Evolutionary conservation across 2,329 filamentous ascomycete species (phyloP).

Genomic region (Microdochium paspali): DNA sequence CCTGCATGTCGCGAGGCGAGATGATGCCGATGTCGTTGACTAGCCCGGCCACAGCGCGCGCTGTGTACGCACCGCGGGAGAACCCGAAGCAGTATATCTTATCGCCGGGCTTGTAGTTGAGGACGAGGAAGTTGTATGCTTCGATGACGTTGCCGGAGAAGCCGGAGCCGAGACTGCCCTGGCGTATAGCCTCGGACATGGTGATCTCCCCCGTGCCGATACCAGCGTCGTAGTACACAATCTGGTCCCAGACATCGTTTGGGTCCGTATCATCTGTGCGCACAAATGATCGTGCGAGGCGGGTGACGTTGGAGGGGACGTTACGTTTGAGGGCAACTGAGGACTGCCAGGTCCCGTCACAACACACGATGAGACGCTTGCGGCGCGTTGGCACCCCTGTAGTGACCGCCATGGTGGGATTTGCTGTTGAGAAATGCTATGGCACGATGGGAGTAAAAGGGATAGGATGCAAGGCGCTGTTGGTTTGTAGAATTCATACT

Average conservation of each 20-base stretch:
- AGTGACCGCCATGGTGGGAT: too few relatives aligned
- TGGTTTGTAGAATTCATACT: too few relatives aligned
- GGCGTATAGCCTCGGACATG: constrained; percentile 10
- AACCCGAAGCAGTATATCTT: constrained; percentile 26
- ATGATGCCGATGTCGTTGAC: constrained; percentile 15
- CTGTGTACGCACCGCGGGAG: constrained; percentile 29
- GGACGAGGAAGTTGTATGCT: constrained; percentile 27
- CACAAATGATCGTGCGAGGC: constrained; percentile 9
- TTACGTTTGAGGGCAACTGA: neutral
- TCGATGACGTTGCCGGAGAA: constrained; percentile 11
- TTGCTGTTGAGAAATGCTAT: too few relatives aligned
- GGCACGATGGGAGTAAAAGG: too few relatives aligned
- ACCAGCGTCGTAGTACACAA: constrained; percentile 8
- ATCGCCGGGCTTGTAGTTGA: constrained; percentile 27
- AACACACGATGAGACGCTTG: neutral
- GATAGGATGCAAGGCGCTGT: too few relatives aligned
- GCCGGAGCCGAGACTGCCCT: constrained; percentile 4
- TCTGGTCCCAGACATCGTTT: constrained; percentile 8
- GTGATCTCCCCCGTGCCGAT: constrained; percentile 30
- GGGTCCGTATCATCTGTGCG: constrained; percentile 18
- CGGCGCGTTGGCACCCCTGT: too few relatives aligned
- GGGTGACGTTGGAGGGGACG: constrained; percentile 14
- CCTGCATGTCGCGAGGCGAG: constrained; percentile 8
- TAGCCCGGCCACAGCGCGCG: constrained; percentile 27
- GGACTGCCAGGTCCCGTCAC: neutral